Evolutionary conservation across 345 rosid genomes (phyloP).

Genomic region (Punica granatum): DNA sequence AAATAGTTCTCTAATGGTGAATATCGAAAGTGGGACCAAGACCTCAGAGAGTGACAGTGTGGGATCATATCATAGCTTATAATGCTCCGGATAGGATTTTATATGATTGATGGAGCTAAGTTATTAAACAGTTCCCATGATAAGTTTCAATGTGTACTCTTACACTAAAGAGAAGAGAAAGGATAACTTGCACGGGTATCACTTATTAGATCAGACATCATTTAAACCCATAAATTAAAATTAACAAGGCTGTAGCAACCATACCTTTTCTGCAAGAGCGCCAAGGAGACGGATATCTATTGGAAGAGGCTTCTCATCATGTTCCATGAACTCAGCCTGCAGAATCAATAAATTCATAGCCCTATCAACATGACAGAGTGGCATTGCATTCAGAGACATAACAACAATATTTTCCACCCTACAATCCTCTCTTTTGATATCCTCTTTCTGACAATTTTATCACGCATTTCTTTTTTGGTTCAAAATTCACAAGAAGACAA

Average conservation of each 20-base stretch:
- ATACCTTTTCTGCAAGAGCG: slow-evolving; percentile 98
- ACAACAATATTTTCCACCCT: neutral
- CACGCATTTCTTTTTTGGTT: neutral
- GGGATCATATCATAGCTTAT: neutral
- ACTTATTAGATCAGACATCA: neutral
- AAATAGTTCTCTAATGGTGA: neutral
- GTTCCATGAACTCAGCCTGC: slow-evolving; percentile 99
- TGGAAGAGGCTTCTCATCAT: slow-evolving; percentile 96
- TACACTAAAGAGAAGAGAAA: neutral
- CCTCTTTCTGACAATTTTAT: neutral
- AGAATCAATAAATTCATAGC: slow-evolving; percentile 10
- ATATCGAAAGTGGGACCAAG: neutral
- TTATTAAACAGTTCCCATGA: neutral
- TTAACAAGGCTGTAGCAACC: neutral
- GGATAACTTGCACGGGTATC: neutral
- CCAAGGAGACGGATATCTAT: slow-evolving; percentile 98
- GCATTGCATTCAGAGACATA: neutral
- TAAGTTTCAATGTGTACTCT: neutral
- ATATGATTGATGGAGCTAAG: neutral
- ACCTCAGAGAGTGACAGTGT: neutral
- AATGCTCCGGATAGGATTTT: neutral
- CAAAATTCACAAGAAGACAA: neutral
- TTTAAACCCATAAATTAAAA: neutral
- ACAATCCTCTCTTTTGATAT: neutral
- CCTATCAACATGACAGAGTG: neutral